phyloP scores from a whole-genome alignment of 495 filamentous ascomycete species.

The Venustampulla echinocandica region DNA sequence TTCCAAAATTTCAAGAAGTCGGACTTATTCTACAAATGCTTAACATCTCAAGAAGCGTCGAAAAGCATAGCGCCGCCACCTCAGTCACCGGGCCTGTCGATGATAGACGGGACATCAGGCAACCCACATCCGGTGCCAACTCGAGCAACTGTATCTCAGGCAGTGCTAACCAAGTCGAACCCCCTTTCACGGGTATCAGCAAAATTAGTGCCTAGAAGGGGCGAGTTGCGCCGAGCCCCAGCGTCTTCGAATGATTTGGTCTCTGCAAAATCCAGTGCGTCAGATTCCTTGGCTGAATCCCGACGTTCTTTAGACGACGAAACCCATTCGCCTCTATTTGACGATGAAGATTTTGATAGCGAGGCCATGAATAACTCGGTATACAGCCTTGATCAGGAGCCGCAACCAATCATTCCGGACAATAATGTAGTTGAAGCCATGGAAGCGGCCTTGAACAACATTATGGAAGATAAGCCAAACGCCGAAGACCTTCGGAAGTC shows the following conservation, averaged over 20 bases:
- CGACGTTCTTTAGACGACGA: slow-evolving; percentile 41
- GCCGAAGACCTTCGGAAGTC: slow-evolving; percentile 53
- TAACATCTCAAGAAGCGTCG: slow-evolving; percentile 78
- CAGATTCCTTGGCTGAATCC: slow-evolving; percentile 29
- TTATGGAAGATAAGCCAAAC: slow-evolving; percentile 70
- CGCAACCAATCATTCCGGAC: slow-evolving; percentile 31
- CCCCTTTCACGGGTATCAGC: slow-evolving; percentile 23
- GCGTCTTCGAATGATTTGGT: slow-evolving; percentile 37
- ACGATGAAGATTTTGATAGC: slow-evolving; percentile 45
- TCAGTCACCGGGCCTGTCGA: slow-evolving; percentile 11
- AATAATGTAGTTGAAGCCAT: slow-evolving; percentile 76
- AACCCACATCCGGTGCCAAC: slow-evolving; percentile 5
- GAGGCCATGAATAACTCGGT: slow-evolving; percentile 44
- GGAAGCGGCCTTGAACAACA: slow-evolving; percentile 89
- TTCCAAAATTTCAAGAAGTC: slow-evolving; percentile 84
- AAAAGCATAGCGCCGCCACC: slow-evolving; percentile 27
- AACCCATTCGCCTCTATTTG: slow-evolving; percentile 36
- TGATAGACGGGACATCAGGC: slow-evolving; percentile 3
- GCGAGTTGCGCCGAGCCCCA: slow-evolving; percentile 22
- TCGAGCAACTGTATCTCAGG: slow-evolving; percentile 17
- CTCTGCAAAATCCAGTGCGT: slow-evolving; percentile 6
- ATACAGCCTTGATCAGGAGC: slow-evolving; percentile 42
- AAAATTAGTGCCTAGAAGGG: slow-evolving; percentile 11
- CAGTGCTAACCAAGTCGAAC: slow-evolving; percentile 26
- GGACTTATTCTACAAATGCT: slow-evolving; percentile 89